Base-by-base conservation (phyloP, 768 basidiomycete genomes). In the Mycena metata region DNA sequence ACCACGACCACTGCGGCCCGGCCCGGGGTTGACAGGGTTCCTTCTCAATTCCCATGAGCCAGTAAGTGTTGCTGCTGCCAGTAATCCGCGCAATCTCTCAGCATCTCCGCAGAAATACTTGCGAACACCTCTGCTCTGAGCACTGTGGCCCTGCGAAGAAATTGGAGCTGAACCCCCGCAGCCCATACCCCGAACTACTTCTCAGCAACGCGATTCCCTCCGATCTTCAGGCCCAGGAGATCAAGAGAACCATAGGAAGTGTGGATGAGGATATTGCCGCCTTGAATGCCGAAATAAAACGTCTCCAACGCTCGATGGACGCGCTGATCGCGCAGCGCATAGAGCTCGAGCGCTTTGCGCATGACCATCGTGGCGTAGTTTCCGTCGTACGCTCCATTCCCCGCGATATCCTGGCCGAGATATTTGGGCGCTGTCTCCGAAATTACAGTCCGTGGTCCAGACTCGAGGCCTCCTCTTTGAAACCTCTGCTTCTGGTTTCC, bases 131-230 rank as follows among this genome's bases (percentile, higher is more conserved):
- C 17, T 55, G 54, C 23, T 39, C 54, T 41, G 23, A 41, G 3
- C 54, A 19, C 15, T 55, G 41, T 41, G 54, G 36, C 7, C 24
- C 39, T 17, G 21, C 23, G 54, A 30, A 17, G 17, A 42, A 5
- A 52, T 15, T 45, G 5, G 39, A 39, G 39, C 15, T 39, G 10
- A 39, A 39, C 16, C 24, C 16, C 11, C 17, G 3, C n/a, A 59
- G 24, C 30, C 56, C 64, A 36, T 65, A 23, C 23, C 56, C 55
- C 4, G 64, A 65, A n/a, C 24, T 65, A 24, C 56, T 58, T 17
- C 50, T 21, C 19, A 57, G 4, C 23, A 21, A 33, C 13, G 26
- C 26, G 17, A 23, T 36, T 9, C 51, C 51, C 33, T n/a, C 51
- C 24, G 33, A 52, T 17, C 36, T 19, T 35, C 35, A 52, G 30